Evolutionary conservation across 2,329 filamentous ascomycete species (phyloP), one percentile per base, ranked within the genome.

Genomic region (Colletotrichum higginsianum): DNA sequence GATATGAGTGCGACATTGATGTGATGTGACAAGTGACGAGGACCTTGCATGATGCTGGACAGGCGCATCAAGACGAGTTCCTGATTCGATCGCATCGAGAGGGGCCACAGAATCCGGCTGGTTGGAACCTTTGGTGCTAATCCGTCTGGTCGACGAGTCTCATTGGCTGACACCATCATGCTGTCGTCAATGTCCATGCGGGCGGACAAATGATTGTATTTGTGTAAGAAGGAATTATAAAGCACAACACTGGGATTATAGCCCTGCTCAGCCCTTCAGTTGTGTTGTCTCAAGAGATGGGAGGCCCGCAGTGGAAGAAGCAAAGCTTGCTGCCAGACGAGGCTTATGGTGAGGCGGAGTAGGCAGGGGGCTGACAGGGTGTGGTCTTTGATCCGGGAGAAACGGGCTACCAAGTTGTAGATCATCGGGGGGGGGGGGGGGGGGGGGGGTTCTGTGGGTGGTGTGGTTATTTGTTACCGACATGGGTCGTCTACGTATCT

Each of bases 11-110:
- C 38, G 61, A 42, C 44, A n/a, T 26, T 52, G 40, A 38, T 23
- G 44, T 18, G 52, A 58, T 57, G 44, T 71, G 68, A 68, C 68
- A 71, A 68, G 64, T 71, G 65, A 63, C 58, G 50, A 66, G 52
- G 61, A 68, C 58, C 64, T 68, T 68, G 68, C 65, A 71, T 60
- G 58, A 52, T 23, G 46, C 65, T 52, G 47, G 66, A 16, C 16
- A 46, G 57, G n/a, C 30, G 64, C 44, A 13, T 42, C 46, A 18
- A 47, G 46, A 26, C 52, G 58, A 47, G 56, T 23, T n/a, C 30
- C 52, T 64, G 26, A 52, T 66, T 66, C 30, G 55, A 40, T 42
- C 46, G 18, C 21, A 35, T 63, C 55, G 46, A 23, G 66, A 50
- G 26, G 12, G n/a, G 58, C 35, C 46, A 44, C 46, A 21, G 23